A percentile compares a stretch with the other conserved stretches of the same genome.
phyloP scores from a whole-genome alignment of 768 basidiomycete genomes.

The Paxillus rubicundulus region DNA sequence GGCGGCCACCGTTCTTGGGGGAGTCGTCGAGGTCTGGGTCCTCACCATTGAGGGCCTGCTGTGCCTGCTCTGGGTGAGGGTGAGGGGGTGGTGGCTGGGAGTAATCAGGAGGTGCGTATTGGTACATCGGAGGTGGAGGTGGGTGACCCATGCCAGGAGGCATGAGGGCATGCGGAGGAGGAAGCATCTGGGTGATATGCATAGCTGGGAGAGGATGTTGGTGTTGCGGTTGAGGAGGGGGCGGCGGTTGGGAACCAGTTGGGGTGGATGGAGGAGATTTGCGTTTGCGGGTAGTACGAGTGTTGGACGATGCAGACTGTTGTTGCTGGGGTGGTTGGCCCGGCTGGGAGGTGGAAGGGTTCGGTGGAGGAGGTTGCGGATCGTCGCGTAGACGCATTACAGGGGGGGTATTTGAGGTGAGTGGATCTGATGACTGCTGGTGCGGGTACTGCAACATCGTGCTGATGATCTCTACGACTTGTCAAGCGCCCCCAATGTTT shows the following conservation, averaged over 20 bases:
- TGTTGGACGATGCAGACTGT: conserved; percentile 5
- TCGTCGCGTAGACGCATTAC: conserved; percentile 68
- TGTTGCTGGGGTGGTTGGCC: conserved; percentile 9
- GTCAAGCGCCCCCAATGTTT: neutral
- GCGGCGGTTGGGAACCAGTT: conserved; percentile 12
- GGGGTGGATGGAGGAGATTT: conserved; percentile 56
- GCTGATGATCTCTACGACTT: neutral
- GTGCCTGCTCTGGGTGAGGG: conserved; percentile 22
- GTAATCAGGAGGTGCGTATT: conserved; percentile 34
- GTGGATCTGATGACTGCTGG: conserved; percentile 15
- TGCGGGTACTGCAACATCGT: conserved; percentile 31
- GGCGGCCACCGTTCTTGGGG: conserved; percentile 39
- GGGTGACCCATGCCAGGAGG: conserved; percentile 34
- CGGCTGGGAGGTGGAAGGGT: conserved; percentile 16
- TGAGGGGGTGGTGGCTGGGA: conserved; percentile 27
- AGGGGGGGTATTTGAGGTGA: conserved; percentile 14
- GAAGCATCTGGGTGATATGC: conserved; percentile 52
- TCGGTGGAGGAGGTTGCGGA: conserved; percentile 21
- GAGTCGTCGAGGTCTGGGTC: conserved; percentile 1
- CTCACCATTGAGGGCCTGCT: conserved; percentile 28
- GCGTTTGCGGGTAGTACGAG: conserved; percentile 54
- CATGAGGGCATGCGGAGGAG: conserved; percentile 54
- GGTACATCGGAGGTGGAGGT: conserved; percentile 29
- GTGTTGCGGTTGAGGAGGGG: conserved; percentile 28
- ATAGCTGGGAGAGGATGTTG: conserved; percentile 32